Percentiles rank a stretch among this genome's conserved stretches.
These are phyloP conservation scores for Hygrophorus russula DNA, from an alignment of 768 basidiomycete species.

Conservation along the genomic window DNA sequence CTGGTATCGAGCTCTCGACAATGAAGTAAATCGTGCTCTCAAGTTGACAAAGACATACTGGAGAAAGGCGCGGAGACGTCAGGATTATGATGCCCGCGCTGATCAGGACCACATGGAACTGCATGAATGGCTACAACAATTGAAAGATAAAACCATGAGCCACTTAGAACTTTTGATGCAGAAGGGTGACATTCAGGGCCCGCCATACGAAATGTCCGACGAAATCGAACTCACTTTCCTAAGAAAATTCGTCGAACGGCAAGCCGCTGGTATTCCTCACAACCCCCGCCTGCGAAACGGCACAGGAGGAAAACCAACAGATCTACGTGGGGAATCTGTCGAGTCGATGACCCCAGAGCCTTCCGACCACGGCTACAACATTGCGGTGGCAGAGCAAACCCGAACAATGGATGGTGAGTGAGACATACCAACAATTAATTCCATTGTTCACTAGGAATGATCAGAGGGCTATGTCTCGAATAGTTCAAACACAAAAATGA, in stretches of 20 bases:
- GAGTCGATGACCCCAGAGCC: slow-evolving; percentile 40
- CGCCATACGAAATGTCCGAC: slow-evolving; percentile 74
- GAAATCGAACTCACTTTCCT: slow-evolving; percentile 69
- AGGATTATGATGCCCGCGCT: slow-evolving; percentile 76
- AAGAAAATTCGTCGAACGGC: slow-evolving; percentile 74
- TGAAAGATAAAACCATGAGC: slow-evolving; percentile 85
- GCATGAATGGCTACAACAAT: slow-evolving; percentile 79
- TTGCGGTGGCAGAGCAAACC: slow-evolving; percentile 1
- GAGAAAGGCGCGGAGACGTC: slow-evolving; percentile 71
- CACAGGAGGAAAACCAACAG: slow-evolving; percentile 23
- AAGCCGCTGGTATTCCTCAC: slow-evolving; percentile 63
- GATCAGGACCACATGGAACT: slow-evolving; percentile 87
- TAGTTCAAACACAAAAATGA: slow-evolving; percentile 22
- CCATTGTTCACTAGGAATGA: slow-evolving; percentile 14
- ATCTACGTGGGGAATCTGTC: slow-evolving; percentile 31
- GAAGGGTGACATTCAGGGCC: slow-evolving; percentile 77
- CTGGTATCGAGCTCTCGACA: slow-evolving; percentile 72
- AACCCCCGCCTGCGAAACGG: slow-evolving; percentile 67
- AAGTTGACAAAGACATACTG: slow-evolving; percentile 82
- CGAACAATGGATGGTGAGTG: too few species aligned
- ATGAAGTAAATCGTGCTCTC: slow-evolving; percentile 69
- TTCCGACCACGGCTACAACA: slow-evolving; percentile 23
- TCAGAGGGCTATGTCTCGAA: slow-evolving; percentile 21
- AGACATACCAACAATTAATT: background rate
- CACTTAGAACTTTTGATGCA: slow-evolving; percentile 82